phyloP scores from a whole-genome alignment of 306 rosid species.

The Castanea crenata region DNA sequence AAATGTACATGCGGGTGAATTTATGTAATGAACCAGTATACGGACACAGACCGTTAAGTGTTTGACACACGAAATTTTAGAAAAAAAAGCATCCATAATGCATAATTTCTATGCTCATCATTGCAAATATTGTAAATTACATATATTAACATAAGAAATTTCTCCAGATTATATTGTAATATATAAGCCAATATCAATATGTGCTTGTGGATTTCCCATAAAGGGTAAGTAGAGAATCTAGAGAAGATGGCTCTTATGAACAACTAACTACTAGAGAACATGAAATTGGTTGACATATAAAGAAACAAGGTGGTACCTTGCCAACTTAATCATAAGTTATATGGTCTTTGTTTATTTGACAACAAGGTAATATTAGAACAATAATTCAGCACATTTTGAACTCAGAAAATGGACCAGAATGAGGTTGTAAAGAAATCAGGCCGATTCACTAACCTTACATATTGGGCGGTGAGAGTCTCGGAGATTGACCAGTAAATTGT shows the following conservation, averaged over 20 bases:
- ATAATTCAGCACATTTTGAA: conserved; percentile 2
- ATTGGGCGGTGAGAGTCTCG: conserved; percentile 92
- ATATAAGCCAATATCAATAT: neutral
- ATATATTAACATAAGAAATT: neutral
- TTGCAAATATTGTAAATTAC: neutral
- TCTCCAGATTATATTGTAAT: neutral
- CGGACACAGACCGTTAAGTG: neutral
- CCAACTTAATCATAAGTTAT: neutral
- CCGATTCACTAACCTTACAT: conserved; percentile 64
- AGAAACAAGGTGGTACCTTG: neutral
- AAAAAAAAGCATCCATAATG: neutral
- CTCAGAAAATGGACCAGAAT: conserved; percentile 2
- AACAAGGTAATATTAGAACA: neutral
- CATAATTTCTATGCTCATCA: neutral
- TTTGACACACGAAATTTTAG: neutral
- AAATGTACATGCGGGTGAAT: neutral
- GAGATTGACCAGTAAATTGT: conserved; percentile 91
- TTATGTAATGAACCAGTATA: neutral
- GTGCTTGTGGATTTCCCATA: neutral
- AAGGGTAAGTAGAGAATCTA: neutral
- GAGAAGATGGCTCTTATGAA: neutral
- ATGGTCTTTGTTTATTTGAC: neutral
- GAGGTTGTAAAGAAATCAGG: neutral
- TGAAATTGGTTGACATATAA: neutral
- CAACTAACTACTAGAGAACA: neutral